Evolutionary conservation across 257 asterid species (phyloP), one percentile per base, ranked within the genome.

Genomic region (Rauvolfia tetraphylla): DNA sequence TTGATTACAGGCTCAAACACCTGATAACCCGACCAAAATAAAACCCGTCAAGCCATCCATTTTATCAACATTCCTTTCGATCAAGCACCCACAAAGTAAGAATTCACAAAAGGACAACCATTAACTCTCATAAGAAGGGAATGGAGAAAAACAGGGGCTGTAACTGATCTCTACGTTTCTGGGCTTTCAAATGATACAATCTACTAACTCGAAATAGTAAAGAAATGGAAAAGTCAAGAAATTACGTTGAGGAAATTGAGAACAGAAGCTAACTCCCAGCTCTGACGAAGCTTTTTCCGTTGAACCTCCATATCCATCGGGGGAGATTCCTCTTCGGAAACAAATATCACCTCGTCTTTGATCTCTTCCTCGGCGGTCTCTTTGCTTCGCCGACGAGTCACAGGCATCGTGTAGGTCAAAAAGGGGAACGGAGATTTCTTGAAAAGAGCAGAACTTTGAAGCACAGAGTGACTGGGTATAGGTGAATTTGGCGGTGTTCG

Each of bases 181-280:
- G 8, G 61, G 15, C 22, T 5, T 17, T 56, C 27, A 27, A 56
- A 68, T 69, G 13, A 29, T 13, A 76, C 22, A 70, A 62, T 20
- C 14, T 46, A 70, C 34, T 20, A 22, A 17, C 17, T 62, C 73
- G 51, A 73, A 33, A 33, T 56, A 23, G 31, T 34, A 38, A 72
- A 58, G 63, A 48, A 39, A 20, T 25, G 5, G 13, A 23, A 31
- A 66, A 73, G 41, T 14, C 22, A 14, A 57, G 57, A 5, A 66
- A 54, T 75, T 94, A 94, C 98, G 73, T 80, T 81, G 79, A 94
- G 89, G 79, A 94, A 94, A 82, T 90, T 88, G 77, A 94, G 97
- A 83, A 94, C 87, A 27, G 98, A 92, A 44, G 98, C 98, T 13
- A 94, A 83, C 90, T 94, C 98, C 97, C 95, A 90, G 54, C 93